Evolutionary conservation across 2,329 filamentous ascomycete genomes (phyloP).

Genomic region (Ophiocordyceps robertsii): DNA sequence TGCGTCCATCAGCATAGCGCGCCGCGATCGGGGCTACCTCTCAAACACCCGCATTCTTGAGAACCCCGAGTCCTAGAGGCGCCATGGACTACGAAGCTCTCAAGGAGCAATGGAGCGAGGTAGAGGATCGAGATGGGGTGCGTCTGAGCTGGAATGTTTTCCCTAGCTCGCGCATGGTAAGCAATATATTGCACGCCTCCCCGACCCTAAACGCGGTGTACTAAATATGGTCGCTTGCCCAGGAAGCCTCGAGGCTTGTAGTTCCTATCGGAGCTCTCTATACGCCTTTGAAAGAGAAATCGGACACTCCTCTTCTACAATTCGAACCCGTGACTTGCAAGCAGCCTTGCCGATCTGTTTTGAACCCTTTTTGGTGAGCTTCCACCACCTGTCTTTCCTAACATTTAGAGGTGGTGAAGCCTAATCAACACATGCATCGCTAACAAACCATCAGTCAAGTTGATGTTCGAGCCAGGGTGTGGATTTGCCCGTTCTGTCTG

Average conservation of each 20-base stretch:
- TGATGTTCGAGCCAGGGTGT: constrained; percentile 69
- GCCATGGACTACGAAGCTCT: constrained; percentile 86
- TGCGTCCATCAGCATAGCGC: background rate
- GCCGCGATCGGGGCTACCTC: background rate
- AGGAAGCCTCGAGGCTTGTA: constrained; percentile 90
- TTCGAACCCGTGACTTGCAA: constrained; percentile 98
- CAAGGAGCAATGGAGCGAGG: constrained; percentile 93
- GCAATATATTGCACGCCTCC: constrained; percentile 12
- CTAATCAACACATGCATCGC: constrained; percentile 1
- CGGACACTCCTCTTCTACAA: constrained; percentile 74
- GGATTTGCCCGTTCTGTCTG: constrained; percentile 83
- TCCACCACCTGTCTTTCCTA: background rate
- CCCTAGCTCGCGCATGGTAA: constrained; percentile 90
- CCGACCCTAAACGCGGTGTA: background rate
- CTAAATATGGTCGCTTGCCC: background rate
- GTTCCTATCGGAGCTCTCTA: constrained; percentile 94
- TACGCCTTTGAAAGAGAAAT: constrained; percentile 90
- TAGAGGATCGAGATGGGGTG: constrained; percentile 92
- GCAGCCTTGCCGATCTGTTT: constrained; percentile 82
- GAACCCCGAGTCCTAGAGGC: background rate
- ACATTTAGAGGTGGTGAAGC: background rate
- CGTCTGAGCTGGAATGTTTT: constrained; percentile 98
- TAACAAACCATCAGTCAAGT: constrained; percentile 48
- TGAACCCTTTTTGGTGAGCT: constrained; percentile 90
- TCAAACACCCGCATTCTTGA: background rate